Percentiles rank a stretch among this genome's conserved stretches.
These are phyloP conservation scores for Populus pruinosa DNA, from an alignment of 345 rosid genomes.

Conservation along the genomic window DNA sequence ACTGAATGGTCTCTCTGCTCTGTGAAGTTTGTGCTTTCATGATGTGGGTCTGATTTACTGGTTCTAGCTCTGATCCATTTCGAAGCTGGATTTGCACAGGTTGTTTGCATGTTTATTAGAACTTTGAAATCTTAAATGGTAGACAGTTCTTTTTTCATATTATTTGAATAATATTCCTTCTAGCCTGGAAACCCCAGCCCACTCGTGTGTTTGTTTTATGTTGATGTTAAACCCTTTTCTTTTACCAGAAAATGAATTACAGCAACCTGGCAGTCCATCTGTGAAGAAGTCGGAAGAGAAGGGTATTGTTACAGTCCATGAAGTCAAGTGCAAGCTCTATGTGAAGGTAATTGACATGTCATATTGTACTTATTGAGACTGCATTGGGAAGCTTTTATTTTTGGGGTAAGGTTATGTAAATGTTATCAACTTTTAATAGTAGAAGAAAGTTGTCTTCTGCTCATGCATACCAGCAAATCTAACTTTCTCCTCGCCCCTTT, in stretches of 20 bases:
- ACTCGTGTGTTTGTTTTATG: background rate
- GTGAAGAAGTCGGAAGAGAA: conserved; percentile 83
- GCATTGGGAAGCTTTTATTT: background rate
- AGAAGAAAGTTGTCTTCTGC: background rate
- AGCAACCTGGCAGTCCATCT: conserved; percentile 91
- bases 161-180: background rate
- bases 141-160: background rate
- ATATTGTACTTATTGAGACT: conserved; percentile 2
- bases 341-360: conserved; percentile 56
- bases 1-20: background rate
- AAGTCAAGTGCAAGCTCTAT: conserved; percentile 95
- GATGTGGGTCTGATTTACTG: background rate
- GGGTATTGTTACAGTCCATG: conserved; percentile 77
- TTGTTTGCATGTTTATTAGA: background rate
- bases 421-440: background rate
- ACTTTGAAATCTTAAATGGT: background rate
- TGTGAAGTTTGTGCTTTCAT: background rate
- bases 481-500: background rate
- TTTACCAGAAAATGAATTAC: conserved; percentile 58
- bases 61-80: background rate
- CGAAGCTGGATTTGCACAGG: background rate
- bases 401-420: background rate
- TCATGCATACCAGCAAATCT: background rate
- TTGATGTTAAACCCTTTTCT: conserved; percentile 11
- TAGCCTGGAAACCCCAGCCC: background rate